Percentiles rank a stretch among this genome's conserved stretches.
Conservation (phyloP, 257 asterid genomes). For the Scutellaria barbata region DNA sequence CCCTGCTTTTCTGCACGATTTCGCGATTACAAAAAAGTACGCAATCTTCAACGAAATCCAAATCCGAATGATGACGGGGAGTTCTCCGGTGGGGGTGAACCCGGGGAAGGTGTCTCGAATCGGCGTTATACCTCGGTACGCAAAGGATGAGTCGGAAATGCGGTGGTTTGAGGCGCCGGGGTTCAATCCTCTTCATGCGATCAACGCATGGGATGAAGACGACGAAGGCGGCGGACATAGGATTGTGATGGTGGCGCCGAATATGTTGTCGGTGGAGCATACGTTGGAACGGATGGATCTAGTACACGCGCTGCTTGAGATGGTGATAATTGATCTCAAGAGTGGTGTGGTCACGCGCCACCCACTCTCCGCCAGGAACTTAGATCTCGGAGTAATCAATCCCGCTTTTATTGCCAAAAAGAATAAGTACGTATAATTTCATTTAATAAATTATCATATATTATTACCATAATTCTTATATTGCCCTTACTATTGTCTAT, state of each 20-base stretch:
- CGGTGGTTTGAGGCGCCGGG: constrained; percentile 59
- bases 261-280: constrained; percentile 50
- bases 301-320: constrained; percentile 48
- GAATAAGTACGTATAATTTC: constrained; percentile 32
- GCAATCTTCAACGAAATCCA: constrained; percentile 57
- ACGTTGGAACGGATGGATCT: constrained; percentile 45
- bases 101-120: constrained; percentile 44
- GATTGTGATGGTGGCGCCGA: constrained; percentile 53
- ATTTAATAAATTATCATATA: too few species aligned
- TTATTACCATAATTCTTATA: not conserved
- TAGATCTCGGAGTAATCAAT: constrained; percentile 57
- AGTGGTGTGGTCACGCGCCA: constrained; percentile 35
- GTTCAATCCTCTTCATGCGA: constrained; percentile 47
- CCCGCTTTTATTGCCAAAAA: constrained; percentile 41
- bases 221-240: constrained; percentile 34
- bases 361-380: constrained; percentile 44
- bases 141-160: constrained; percentile 50
- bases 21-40: constrained; percentile 54
- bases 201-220: constrained; percentile 66
- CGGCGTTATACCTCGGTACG: constrained; percentile 56
- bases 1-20: constrained; percentile 54
- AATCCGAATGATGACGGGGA: constrained; percentile 45
- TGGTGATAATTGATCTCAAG: constrained; percentile 45
- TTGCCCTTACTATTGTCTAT: too few species aligned
- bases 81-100: constrained; percentile 39